These are phyloP conservation scores for Trichoderma sp. DNA, from an alignment of 2,329 filamentous ascomycete genomes.

Conservation along the genomic window DNA sequence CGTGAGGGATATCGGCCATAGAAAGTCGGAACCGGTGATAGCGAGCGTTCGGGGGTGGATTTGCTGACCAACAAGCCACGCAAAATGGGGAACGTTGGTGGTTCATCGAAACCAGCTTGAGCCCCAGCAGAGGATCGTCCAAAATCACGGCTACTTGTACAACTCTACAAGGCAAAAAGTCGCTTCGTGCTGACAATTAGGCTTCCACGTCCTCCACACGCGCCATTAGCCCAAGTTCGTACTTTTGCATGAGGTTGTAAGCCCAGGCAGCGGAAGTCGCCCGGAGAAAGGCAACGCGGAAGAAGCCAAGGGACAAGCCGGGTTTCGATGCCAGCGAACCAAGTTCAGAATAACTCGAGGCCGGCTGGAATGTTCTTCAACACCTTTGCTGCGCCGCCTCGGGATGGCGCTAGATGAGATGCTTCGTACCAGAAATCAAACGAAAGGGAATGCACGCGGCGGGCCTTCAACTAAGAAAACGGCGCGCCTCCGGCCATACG, in stretches of 20 bases:
- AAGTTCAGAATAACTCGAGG: background rate
- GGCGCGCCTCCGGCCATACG: slow-evolving; percentile 20
- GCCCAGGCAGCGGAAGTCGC: background rate
- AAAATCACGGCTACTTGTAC: background rate
- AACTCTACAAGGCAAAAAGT: background rate
- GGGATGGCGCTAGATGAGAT: background rate
- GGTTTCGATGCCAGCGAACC: background rate
- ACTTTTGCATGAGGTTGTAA: background rate
- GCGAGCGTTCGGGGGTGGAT: background rate
- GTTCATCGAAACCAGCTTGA: slow-evolving; percentile 12
- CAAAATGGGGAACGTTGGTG: slow-evolving; percentile 9
- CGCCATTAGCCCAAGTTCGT: background rate
- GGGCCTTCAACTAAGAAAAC: slow-evolving; percentile 5
- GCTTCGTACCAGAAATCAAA: background rate
- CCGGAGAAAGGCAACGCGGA: background rate
- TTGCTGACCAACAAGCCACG: slow-evolving; percentile 15
- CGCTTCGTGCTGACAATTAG: slow-evolving; percentile 4
- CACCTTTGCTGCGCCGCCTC: background rate
- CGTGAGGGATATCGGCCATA: slow-evolving; percentile 19
- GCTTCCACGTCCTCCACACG: background rate
- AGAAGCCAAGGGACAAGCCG: background rate
- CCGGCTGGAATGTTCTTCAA: slow-evolving; percentile 8
- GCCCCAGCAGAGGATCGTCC: slow-evolving; percentile 2
- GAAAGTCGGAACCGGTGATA: slow-evolving; percentile 22
- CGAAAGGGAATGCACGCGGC: background rate